Conservation (phyloP, 768 basidiomycete species). For the Leucogyrophana mollusca region DNA sequence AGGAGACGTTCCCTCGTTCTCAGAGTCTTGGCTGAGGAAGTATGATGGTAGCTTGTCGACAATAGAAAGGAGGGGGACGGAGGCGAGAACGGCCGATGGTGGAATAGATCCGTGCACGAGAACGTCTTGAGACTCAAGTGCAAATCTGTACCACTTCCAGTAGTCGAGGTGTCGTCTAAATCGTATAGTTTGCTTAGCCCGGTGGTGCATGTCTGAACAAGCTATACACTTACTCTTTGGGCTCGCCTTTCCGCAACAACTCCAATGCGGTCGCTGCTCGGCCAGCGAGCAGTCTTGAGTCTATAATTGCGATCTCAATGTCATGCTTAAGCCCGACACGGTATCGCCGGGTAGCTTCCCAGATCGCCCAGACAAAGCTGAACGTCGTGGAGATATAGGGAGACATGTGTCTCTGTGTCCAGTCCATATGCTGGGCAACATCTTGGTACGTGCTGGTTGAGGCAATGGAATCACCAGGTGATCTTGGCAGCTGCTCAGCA, state of each 20-base stretch:
- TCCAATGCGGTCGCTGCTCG: slow-evolving; percentile 66
- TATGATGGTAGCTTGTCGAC: slow-evolving; percentile 73
- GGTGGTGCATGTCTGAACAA: neutral
- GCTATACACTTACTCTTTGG: slow-evolving; percentile 50
- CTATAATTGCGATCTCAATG: slow-evolving; percentile 77
- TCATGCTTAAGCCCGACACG: slow-evolving; percentile 71
- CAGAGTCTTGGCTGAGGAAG: slow-evolving; percentile 43
- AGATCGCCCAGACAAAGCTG: slow-evolving; percentile 79
- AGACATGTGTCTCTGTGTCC: slow-evolving; percentile 71
- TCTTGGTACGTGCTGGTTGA: slow-evolving; percentile 52
- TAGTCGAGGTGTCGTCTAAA: slow-evolving; percentile 58
- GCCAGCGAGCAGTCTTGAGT: slow-evolving; percentile 56
- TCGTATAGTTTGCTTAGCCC: neutral
- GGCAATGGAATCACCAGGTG: slow-evolving; percentile 28
- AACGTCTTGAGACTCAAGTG: slow-evolving; percentile 74
- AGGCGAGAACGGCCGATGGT: slow-evolving; percentile 60
- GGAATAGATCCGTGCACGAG: slow-evolving; percentile 72
- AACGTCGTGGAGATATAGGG: slow-evolving; percentile 75
- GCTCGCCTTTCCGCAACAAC: slow-evolving; percentile 49
- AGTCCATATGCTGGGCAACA: slow-evolving; percentile 70
- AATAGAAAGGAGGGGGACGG: slow-evolving; percentile 64
- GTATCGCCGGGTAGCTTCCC: slow-evolving; percentile 79
- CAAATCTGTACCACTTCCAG: slow-evolving; percentile 77
- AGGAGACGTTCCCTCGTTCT: slow-evolving; percentile 25
- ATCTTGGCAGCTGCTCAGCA: slow-evolving; percentile 38